Evolutionary conservation across 768 basidiomycete species (phyloP), one percentile per base, ranked within the genome.

Genomic region (Phallus indusiatus): DNA sequence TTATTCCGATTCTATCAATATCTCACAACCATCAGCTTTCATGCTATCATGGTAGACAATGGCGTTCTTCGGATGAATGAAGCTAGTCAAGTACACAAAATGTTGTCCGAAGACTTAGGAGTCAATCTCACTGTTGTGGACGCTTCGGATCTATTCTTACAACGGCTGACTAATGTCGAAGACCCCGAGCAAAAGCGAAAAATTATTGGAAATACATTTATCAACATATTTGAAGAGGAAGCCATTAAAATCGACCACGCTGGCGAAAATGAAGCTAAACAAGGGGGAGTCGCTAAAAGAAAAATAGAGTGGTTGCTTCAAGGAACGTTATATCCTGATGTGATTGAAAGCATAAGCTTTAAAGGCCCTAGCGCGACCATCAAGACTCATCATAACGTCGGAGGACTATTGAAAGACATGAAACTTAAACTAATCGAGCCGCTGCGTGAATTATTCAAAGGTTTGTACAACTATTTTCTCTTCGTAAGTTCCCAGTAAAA

Each of bases 301-400:
- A 83, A 85, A 66, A 92, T 98, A 35, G 96, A 98, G 69, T 99
- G 94, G 94, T 72, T 99, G 51, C 75, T 99, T 11, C 96, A 99
- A 73, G 96, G 96, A 4, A 99, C 96, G 0, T 80, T 99, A 14
- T 99, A 98, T 72, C 96, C 96, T 1, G 96, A 99, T 68, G 96
- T 99, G 60, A 99, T 98, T 69, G 96, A 99, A 77, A 92, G 89
- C 69, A 96, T 99, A 75, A 92, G 89, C 73, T 99, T 99, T 82
- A 98, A 97, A 74, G 96, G 96, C 1, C 96, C 96, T 0, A 92
- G 89, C 64, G 96, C 96, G 42, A 98, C 95, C 10, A 99, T 99
- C 79, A 99, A 99, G 79, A 98, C 96, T 1, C 96, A 99, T 71
- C 96, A 98, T 72, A 99, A 99, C 64, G 96, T 98, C 64, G 96